Conservation (phyloP, 139 green algal species). For the Micractinium conductrix region DNA sequence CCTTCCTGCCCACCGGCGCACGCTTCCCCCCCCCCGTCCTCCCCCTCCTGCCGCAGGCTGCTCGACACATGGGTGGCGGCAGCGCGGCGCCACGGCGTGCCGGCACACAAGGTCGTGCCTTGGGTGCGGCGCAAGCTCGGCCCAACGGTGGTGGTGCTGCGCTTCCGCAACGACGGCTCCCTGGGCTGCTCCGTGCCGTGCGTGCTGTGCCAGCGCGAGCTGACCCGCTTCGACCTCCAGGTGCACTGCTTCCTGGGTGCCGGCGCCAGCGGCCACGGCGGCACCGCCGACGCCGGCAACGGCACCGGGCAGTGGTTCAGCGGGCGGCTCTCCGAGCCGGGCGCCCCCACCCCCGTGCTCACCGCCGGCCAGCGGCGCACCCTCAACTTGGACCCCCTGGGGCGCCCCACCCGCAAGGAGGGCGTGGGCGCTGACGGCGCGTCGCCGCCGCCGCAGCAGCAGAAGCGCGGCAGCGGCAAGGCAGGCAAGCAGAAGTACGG, state of each 20-base stretch:
- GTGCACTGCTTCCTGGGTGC: constrained; percentile 51
- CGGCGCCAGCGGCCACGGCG: neutral
- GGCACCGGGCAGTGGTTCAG: constrained; percentile 42
- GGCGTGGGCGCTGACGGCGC: neutral
- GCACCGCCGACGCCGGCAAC: neutral
- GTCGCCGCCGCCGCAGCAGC: neutral
- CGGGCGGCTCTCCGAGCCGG: constrained; percentile 52
- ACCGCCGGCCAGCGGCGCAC: constrained; percentile 58
- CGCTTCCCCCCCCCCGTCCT: neutral
- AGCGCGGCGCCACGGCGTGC: constrained; percentile 60
- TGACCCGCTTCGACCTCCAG: constrained; percentile 60
- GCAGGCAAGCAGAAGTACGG: too few relatives aligned
- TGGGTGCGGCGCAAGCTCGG: constrained; percentile 79
- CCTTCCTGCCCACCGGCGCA: neutral
- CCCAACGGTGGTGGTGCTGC: constrained; percentile 55
- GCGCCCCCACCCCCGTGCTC: constrained; percentile 48
- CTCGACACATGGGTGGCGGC: constrained; percentile 51
- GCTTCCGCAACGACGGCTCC: constrained; percentile 60
- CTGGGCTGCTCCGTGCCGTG: constrained; percentile 69
- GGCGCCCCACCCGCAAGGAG: neutral
- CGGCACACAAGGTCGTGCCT: constrained; percentile 46
- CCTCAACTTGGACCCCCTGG: constrained; percentile 25
- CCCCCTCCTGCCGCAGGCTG: constrained; percentile 46
- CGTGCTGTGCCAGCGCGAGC: constrained; percentile 63
- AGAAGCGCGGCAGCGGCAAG: too few relatives aligned